A percentile compares a stretch with the other conserved stretches of the same genome.
Conservation (phyloP, 108 stramenopile genomes). For the Cyclotella kingstonii region DNA sequence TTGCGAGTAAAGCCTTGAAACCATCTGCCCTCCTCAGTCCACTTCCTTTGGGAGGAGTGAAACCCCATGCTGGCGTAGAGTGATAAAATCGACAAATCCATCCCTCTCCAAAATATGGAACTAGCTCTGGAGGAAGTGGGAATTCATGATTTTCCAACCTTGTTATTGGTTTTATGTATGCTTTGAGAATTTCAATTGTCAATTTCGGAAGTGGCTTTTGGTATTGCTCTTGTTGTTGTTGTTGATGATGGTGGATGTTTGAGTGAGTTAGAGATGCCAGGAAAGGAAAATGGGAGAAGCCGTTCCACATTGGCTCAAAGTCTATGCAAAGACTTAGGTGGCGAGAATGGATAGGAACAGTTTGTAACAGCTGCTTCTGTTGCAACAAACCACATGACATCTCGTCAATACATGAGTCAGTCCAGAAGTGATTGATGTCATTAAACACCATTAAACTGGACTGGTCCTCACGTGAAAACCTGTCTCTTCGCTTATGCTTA, state of each 20-base stretch:
- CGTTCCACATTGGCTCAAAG: too few species aligned
- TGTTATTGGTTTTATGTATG: not conserved
- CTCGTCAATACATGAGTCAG: too few species aligned
- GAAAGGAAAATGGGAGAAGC: too few species aligned
- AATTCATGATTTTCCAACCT: conserved; percentile 3
- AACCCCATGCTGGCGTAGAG: conserved; percentile 10
- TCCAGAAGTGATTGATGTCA: too few species aligned
- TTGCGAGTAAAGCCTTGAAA: conserved; percentile 6
- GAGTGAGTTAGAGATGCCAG: not conserved
- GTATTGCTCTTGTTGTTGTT: not conserved
- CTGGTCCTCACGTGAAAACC: too few species aligned
- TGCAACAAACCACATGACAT: too few species aligned
- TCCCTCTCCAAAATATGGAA: conserved; percentile 6
- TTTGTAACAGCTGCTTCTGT: too few species aligned
- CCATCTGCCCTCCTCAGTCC: conserved; percentile 6
- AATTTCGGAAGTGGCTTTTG: not conserved
- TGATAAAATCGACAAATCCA: conserved; percentile 14
- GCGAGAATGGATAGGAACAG: too few species aligned
- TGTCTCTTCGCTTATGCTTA: too few species aligned
- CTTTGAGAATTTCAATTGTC: conserved; percentile 2
- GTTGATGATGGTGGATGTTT: too few species aligned
- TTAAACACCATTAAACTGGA: too few species aligned
- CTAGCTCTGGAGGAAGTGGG: not conserved
- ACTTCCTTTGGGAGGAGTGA: conserved; percentile 12
- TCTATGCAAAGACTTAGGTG: too few species aligned